Conservation (phyloP, 2,329 filamentous ascomycete genomes). For the Fusarium sp. region DNA sequence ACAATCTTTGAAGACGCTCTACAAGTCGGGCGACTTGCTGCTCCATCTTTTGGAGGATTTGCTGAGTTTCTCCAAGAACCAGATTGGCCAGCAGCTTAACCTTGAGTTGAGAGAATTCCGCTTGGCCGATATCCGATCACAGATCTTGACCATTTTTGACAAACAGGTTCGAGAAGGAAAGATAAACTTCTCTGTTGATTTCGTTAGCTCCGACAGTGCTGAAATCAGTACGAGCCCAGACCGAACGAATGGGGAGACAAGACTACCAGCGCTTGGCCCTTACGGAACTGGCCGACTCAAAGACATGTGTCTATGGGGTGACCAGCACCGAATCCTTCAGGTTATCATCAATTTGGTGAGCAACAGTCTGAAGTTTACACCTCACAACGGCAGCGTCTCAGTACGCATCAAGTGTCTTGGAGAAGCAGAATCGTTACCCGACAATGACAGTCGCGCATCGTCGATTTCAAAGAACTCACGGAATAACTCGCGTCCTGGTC, state of each 20-base stretch:
- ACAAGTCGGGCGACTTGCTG: conserved; percentile 79
- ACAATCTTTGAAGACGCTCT: conserved; percentile 86
- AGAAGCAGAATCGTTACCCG: conserved; percentile 62
- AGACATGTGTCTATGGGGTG: conserved; percentile 92
- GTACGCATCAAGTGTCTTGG: conserved; percentile 81
- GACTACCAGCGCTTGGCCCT: conserved; percentile 71
- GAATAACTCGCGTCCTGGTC: conserved; percentile 58
- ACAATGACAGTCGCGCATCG: conserved; percentile 64
- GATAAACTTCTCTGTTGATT: conserved; percentile 80
- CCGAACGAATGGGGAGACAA: conserved; percentile 51
- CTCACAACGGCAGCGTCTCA: conserved; percentile 78
- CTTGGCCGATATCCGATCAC: conserved; percentile 84
- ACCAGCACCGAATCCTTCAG: conserved; percentile 89
- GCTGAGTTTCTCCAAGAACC: conserved; percentile 93
- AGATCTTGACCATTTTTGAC: conserved; percentile 88
- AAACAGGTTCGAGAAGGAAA: conserved; percentile 86
- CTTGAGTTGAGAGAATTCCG: conserved; percentile 89
- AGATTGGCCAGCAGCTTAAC: conserved; percentile 85
- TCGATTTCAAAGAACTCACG: conserved; percentile 64
- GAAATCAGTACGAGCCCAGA: conserved; percentile 51
- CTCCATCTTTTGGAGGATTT: conserved; percentile 90
- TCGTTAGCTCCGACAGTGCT: conserved; percentile 59
- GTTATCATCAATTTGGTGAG: conserved; percentile 95
- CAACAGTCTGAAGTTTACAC: conserved; percentile 93
- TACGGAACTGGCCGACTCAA: conserved; percentile 76